Evolutionary conservation across 169 alveolate genomes (phyloP), one percentile per base, ranked within the genome.

Genomic region (Fabrea salina): DNA sequence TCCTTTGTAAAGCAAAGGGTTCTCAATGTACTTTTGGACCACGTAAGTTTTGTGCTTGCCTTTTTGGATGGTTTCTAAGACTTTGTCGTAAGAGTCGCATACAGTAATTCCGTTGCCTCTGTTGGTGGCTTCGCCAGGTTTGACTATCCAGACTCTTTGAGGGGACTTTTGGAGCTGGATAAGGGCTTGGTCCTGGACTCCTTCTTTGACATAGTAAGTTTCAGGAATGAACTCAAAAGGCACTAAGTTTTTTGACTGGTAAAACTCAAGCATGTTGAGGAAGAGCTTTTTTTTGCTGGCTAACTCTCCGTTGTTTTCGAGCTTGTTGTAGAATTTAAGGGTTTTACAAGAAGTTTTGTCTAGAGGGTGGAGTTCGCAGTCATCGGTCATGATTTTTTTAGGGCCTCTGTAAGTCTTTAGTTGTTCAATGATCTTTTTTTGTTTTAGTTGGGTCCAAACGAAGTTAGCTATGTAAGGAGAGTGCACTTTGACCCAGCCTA

Each of bases 1-100:
- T 68, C 81, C 87, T 37, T 88, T 86, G 56, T 88, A 88, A 32
- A 91, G 72, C 4, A 91, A 57, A 67, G 95, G 95, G 58, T 84
- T 86, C 30, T 87, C 92, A 37, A 91, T 84, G 58, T 91, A 91
- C 77, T 91, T 71, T 84, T 86, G 83, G 37, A 87, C 67, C 39
- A 83, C 84, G 54, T 80, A 87, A 13, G 85, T 84, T 47, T 74
- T 50, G 22, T 61, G 49, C 30, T 74, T 49, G 4, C 82, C 88
- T 30, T 74, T 56, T 16, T 16, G 30, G 11, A 74, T 54, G n/a
- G 33, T 19, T 13, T 53, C 49, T 30, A 68, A 67, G 4, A 84
- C 75, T 39, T 84, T 75, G 39, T 51, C 57, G n/a, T 80, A 27
- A 8, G 53, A 66, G 13, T 54, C 32, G 51, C 86, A 79, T 1